Evolutionary conservation across 352 stramenopile genomes (phyloP), one percentile per base, ranked within the genome.

Genomic region (Plasmopara muralis): DNA sequence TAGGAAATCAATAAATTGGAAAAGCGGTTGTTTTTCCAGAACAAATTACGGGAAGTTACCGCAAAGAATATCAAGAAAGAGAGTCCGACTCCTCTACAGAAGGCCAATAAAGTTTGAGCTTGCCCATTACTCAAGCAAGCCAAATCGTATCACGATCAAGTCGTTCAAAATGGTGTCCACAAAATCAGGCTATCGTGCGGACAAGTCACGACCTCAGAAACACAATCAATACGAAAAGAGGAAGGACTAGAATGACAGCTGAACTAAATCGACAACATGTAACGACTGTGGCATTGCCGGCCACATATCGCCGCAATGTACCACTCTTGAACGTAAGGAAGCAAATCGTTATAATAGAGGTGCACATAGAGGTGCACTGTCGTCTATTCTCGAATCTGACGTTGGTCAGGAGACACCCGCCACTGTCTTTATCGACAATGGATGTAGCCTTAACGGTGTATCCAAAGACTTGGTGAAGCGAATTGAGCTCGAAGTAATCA

Each of bases 381-480:
- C n/a, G n/a, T n/a, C n/a, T 8, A 49, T 49, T 14, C 43, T 49
- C 5, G 43, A 49, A 10, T 10, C 43, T 20, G 28, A 41, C 6
- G 12, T 7, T 8, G 28, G 15, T 20, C 43, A 49, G 40, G 14
- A 38, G 30, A 49, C 14, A 14, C 30, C 43, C 14, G 43, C 40
- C 43, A 49, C 43, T 3, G 28, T 49, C 4, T 49, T 57, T 35
- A 57, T 53, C 13, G 48, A 53, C 38, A 63, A 58, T 16, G 48
- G 55, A 14, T 31, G 28, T 8, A 63, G 43, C 18, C 55, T 57
- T 2, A 53, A 57, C 10, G 37, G 48, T 15, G 31, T 63, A n/a
- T 45, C 48, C 12, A 43, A 53, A 14, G 33, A 56, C 2, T 60
- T 59, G 33, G 46, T 57, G 31, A 39, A 64, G 31, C 30, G 49